A percentile compares a stretch with the other conserved stretches of the same genome.
phyloP scores from a whole-genome alignment of 257 asterid species.

The Phtheirospermum japonicum region DNA sequence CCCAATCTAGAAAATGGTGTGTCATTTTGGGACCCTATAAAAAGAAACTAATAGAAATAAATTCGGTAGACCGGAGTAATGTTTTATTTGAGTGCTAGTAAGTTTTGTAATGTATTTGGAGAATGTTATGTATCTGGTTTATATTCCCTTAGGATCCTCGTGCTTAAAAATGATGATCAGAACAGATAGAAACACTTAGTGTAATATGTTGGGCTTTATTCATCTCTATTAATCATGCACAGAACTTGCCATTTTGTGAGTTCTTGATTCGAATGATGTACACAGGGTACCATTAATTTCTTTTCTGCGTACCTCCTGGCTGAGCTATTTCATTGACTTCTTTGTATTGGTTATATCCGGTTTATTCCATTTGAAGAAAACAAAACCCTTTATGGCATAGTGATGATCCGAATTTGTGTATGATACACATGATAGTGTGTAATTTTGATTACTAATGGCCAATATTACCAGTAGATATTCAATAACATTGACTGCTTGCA shows the following conservation, averaged over 20 bases:
- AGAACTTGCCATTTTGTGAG: neutral
- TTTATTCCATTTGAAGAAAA: neutral
- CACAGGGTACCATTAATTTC: no score
- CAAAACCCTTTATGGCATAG: neutral
- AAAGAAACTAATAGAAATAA: no score
- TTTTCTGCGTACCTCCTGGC: no score
- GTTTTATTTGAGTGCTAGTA: no score
- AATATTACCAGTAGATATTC: neutral
- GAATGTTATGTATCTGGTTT: no score
- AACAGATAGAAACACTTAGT: no score
- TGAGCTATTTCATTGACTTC: neutral
- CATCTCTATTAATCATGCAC: constrained; percentile 11
- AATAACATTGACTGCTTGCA: constrained; percentile 38
- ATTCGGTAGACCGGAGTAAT: no score
- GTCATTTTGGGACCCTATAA: no score
- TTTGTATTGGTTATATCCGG: constrained; percentile 2
- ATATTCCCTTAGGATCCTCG: no score
- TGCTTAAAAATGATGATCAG: no score
- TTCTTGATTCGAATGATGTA: constrained; percentile 11
- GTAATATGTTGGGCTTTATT: neutral
- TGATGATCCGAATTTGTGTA: neutral
- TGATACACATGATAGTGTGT: constrained; percentile 1
- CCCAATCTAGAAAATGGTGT: no score
- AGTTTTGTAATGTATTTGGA: no score
- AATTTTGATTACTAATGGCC: constrained; percentile 10